Evolutionary conservation across 2,329 filamentous ascomycete species (phyloP).

Genomic region (Beauveria scarabaeidicola): DNA sequence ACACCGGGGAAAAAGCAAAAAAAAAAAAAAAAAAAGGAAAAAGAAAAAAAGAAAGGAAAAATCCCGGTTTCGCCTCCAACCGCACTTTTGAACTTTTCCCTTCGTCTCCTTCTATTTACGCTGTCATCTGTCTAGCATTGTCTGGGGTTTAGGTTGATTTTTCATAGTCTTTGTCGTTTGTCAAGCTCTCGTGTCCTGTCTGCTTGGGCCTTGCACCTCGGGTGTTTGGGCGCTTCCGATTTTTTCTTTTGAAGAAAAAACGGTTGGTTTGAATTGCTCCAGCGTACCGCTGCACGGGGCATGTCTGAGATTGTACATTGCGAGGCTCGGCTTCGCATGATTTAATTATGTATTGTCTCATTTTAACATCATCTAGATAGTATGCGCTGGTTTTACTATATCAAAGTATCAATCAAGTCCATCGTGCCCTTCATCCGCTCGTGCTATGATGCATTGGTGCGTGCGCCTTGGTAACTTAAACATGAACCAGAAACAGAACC

Average conservation of each 20-base stretch:
- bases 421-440: not conserved
- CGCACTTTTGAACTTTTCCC: not conserved
- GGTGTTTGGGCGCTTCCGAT: not conserved
- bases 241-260: not conserved
- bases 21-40: too few relatives aligned
- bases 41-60: too few relatives aligned
- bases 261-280: not conserved
- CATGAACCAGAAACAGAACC: not conserved
- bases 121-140: slow-evolving; percentile 8
- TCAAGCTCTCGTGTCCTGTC: not conserved
- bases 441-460: not conserved
- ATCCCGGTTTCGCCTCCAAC: not conserved
- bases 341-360: not conserved
- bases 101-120: not conserved
- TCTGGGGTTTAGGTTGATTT: slow-evolving; percentile 8
- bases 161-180: not conserved
- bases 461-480: not conserved
- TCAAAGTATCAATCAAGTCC: not conserved
- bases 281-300: not conserved
- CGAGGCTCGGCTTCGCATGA: not conserved
- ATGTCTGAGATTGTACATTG: not conserved
- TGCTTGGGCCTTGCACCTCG: not conserved
- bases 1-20: too few relatives aligned
- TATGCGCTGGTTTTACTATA: not conserved
- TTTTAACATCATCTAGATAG: slow-evolving; percentile 5